A percentile compares a stretch with the other conserved stretches of the same genome.
phyloP scores from a whole-genome alignment of 2,329 filamentous ascomycete genomes.

The Exophiala spinifera region DNA sequence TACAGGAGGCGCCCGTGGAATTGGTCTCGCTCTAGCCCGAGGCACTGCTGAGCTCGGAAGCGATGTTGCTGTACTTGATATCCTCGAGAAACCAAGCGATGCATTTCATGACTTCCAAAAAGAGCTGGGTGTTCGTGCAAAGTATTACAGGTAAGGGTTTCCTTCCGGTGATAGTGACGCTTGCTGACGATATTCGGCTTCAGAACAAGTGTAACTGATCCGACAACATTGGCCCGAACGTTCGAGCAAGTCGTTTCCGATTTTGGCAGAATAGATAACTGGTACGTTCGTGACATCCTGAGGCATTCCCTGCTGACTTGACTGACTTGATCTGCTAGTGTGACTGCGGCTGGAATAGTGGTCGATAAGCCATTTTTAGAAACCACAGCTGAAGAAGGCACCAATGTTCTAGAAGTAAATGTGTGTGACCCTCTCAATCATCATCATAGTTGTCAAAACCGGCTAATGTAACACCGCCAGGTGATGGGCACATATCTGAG shows the following conservation, averaged over 20 bases:
- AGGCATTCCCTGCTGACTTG: too few species aligned
- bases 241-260: slow-evolving; percentile 16
- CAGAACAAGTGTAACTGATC: slow-evolving; percentile 20
- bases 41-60: slow-evolving; percentile 23
- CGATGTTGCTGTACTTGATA: slow-evolving; percentile 23
- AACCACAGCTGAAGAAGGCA: slow-evolving; percentile 44
- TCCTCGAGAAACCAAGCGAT: slow-evolving; percentile 18
- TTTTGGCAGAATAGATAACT: slow-evolving; percentile 22
- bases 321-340: background rate
- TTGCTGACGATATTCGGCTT: slow-evolving; percentile 34
- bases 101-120: slow-evolving; percentile 10
- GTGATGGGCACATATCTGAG: slow-evolving; percentile 45
- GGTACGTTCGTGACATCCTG: slow-evolving; percentile 5
- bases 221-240: background rate
- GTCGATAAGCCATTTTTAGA: slow-evolving; percentile 47
- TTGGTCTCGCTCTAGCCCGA: slow-evolving; percentile 21
- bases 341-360: slow-evolving; percentile 36
- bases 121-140: slow-evolving; percentile 8
- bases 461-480: slow-evolving; percentile 43
- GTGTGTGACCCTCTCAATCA: slow-evolving; percentile 35
- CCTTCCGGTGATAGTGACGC: too few species aligned
- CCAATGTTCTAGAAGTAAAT: slow-evolving; percentile 43
- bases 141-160: slow-evolving; percentile 13
- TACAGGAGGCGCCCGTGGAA: slow-evolving; percentile 23
- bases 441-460: slow-evolving; percentile 31